Evolutionary conservation across 2,329 filamentous ascomycete genomes (phyloP), one percentile per base, ranked within the genome.

Genomic region (Aspergillus latus): DNA sequence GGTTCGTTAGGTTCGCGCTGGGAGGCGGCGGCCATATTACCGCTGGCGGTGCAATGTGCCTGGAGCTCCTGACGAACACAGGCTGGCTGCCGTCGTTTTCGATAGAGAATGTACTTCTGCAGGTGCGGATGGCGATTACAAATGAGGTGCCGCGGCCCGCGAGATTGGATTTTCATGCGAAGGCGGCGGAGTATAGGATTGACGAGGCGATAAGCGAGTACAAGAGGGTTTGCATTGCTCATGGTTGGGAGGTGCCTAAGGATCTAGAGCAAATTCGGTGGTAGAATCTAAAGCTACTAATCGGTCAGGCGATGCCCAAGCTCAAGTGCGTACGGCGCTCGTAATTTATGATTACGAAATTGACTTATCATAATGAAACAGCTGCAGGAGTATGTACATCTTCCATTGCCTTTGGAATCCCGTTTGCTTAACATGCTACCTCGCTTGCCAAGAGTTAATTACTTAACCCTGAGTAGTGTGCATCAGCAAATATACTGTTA

Each of bases 1-100:
- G 88, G 4, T 93, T 96, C 70, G 71, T 93, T 16, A 80, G 84
- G 1, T 93, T 93, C 66, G 69, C 77, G 28, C 64, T 78, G 4
- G 90, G 91, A 4, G 92, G 92, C 16, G 92, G 92, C 26, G 92
- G 92, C 0, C 90, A 96, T 69, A 87, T 97, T 58, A 96, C 92
- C 0, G 76, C 80, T 1, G 92, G 92, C 26, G 92, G 92, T 1
- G 89, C 92, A 1, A 84, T 97, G 75, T 88, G 85, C 71, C 92
- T 95, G 85, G 87, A 94, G 72, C 80, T 94, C 4, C 80, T 96
- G 59, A 96, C 92, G 1, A 91, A 87, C 70, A 84, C 84, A 5
- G 92, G 92, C 28, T 97, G 92, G 92, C 85, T 81, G 21, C 85
- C 88, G 0, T 86, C 83, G 1, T 84, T 81, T 49, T 85, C 83